Evolutionary conservation across 768 basidiomycete species (phyloP), one percentile per base, ranked within the genome.

Genomic region (Panaeolus cyanescens): DNA sequence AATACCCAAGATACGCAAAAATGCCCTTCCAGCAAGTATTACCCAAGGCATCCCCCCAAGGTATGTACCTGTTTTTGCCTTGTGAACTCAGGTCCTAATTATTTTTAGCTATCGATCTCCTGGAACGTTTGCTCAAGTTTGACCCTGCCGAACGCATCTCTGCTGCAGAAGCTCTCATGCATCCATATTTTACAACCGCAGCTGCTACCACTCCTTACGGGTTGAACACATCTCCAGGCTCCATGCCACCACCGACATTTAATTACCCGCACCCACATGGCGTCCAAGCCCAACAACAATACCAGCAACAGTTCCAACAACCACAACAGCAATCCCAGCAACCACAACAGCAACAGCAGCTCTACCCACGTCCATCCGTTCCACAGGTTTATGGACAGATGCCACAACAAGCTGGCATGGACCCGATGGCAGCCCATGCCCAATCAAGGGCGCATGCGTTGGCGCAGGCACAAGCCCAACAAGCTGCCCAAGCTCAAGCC

Each of bases 51-150:
- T 86, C 92, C 0, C 86, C 90, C 19, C 90, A 90, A 76, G 94
- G 93, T 91, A 66, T 42, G 25, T 59, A 8, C 19, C 10, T 8
- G 33, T 40, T n/a, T 62, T 56, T 40, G 56, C 22, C 20, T 54
- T 5, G 6, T 33, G 10, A 56, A 34, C 40, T 13, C 15, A 42
- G 6, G 15, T 62, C 59, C 50, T 58, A 25, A 55, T 28, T 59
- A 31, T 31, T 65, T 81, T 15, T 55, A 85, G 96, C 96, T 22
- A 85, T 98, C 71, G 95, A 98, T 74, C 85, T 99, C 2, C 88
- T 99, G 42, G 97, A 99, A 74, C 88, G 90, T 54, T 86, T 99
- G 42, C 85, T 99, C 53, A 95, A 98, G 70, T 99, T 99, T 70
- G 97, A 99, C 70, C 97, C 97, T 1, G 83, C 89, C 30, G 91